Conservation (phyloP, 1,139 yeast genomes). For the Protomyces arabidopsidicola region DNA sequence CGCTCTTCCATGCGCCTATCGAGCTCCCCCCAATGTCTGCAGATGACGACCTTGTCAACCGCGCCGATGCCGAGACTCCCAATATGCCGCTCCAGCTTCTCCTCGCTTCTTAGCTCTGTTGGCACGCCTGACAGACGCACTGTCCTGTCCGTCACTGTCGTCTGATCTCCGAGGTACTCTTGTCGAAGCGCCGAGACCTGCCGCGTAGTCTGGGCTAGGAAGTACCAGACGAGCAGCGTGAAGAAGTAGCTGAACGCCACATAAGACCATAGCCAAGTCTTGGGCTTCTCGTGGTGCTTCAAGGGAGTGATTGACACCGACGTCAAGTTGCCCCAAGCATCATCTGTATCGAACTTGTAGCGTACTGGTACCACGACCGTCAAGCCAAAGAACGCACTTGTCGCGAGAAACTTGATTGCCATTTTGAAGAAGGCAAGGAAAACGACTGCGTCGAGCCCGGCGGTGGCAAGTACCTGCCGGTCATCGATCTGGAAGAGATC, state of each 20-base stretch:
- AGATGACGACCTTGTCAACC: constrained; percentile 69
- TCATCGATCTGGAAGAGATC: constrained; percentile 63
- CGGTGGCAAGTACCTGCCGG: constrained; percentile 72
- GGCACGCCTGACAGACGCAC: constrained; percentile 90
- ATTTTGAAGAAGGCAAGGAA: constrained; percentile 73
- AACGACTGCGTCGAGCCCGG: constrained; percentile 92
- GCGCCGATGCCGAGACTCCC: constrained; percentile 74
- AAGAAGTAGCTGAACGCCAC: constrained; percentile 82
- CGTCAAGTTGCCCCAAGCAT: constrained; percentile 19
- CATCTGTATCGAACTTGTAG: constrained; percentile 45
- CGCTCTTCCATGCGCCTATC: constrained; percentile 63
- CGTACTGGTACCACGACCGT: constrained; percentile 69
- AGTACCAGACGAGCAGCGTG: constrained; percentile 61
- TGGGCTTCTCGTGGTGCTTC: constrained; percentile 23
- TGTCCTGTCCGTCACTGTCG: constrained; percentile 88
- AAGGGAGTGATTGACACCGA: neutral
- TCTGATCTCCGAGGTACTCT: constrained; percentile 76
- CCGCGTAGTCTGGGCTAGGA: constrained; percentile 63
- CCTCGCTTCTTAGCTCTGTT: constrained; percentile 65
- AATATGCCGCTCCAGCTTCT: constrained; percentile 63
- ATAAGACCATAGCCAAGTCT: constrained; percentile 62
- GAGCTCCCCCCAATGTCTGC: constrained; percentile 76
- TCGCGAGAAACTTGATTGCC: constrained; percentile 59
- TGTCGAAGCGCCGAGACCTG: constrained; percentile 74
- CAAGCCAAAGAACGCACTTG: constrained; percentile 59